Evolutionary conservation across 495 filamentous ascomycete species (phyloP).

Genomic region (Tuber magnatum): DNA sequence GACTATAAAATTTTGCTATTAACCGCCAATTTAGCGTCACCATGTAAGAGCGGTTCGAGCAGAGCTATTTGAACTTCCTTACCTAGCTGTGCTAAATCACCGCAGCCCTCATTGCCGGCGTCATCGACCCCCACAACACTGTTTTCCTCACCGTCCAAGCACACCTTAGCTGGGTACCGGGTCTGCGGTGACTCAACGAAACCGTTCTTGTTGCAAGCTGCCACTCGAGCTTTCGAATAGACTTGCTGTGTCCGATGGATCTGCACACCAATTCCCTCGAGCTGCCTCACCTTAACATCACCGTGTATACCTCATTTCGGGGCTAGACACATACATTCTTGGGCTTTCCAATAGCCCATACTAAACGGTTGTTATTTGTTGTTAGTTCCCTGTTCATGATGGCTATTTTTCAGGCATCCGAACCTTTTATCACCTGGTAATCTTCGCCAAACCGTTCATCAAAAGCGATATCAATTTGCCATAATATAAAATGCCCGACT

Average conservation of each 20-base stretch:
- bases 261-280: not conserved
- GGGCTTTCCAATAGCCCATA: not conserved
- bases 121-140: not conserved
- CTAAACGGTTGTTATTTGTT: not conserved
- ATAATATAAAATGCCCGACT: constrained; percentile 37
- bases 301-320: not conserved
- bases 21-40: not conserved
- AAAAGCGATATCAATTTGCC: constrained; percentile 44
- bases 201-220: not conserved
- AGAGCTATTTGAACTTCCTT: constrained; percentile 20
- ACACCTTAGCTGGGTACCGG: not conserved
- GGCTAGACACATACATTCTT: not conserved
- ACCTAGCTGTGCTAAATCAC: constrained; percentile 20
- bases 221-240: not conserved
- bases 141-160: not conserved
- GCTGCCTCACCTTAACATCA: not conserved
- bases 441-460: constrained; percentile 24
- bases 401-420: not conserved
- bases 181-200: not conserved
- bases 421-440: constrained; percentile 26
- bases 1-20: constrained; percentile 22
- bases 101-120: not conserved
- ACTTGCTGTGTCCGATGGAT: not conserved
- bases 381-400: not conserved
- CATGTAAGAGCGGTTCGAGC: constrained; percentile 35